A percentile compares a stretch with the other conserved stretches of the same genome.
These are phyloP conservation scores for Arachis stenosperma DNA, from an alignment of 306 rosid species.

Conservation along the genomic window DNA sequence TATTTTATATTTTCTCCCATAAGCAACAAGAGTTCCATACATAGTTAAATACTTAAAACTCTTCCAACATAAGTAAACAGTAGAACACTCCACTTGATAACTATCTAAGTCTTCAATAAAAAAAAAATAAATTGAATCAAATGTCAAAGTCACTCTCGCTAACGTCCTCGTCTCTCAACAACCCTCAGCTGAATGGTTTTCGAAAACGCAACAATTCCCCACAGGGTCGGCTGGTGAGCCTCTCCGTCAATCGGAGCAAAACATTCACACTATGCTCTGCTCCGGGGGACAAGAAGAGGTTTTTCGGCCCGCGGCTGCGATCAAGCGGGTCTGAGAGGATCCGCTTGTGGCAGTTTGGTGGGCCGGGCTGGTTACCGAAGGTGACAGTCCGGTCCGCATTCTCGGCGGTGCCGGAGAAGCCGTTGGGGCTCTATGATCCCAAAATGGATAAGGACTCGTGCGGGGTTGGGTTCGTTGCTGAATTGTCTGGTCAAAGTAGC, in stretches of 20 bases:
- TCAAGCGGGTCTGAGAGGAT: slow-evolving; percentile 59
- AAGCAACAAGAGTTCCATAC: not conserved
- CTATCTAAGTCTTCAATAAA: too few relatives aligned
- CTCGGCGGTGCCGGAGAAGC: slow-evolving; percentile 88
- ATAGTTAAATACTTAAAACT: not conserved
- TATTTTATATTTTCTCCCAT: too few relatives aligned
- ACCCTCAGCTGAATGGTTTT: slow-evolving; percentile 58
- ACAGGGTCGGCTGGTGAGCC: slow-evolving; percentile 35
- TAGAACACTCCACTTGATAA: not conserved
- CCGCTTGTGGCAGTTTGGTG: slow-evolving; percentile 69
- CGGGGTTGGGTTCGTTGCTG: slow-evolving; percentile 97
- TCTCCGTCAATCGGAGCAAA: slow-evolving; percentile 23
- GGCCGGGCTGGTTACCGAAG: slow-evolving; percentile 73
- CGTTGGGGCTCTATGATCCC: slow-evolving; percentile 90
- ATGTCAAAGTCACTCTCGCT: slow-evolving; percentile 59
- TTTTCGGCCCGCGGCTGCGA: slow-evolving; percentile 65
- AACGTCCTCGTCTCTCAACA: slow-evolving; percentile 34
- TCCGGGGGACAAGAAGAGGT: slow-evolving; percentile 45
- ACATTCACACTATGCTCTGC: slow-evolving; percentile 42
- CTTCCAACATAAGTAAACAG: not conserved
- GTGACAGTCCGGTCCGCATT: slow-evolving; percentile 67
- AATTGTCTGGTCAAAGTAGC: slow-evolving; percentile 74
- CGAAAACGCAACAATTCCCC: slow-evolving; percentile 14
- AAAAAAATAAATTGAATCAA: slow-evolving; percentile 21
- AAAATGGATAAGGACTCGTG: slow-evolving; percentile 91